Conservation (phyloP, 1,284 basidiomycete species). For the Microbotryum lychnidis-dioicae region DNA sequence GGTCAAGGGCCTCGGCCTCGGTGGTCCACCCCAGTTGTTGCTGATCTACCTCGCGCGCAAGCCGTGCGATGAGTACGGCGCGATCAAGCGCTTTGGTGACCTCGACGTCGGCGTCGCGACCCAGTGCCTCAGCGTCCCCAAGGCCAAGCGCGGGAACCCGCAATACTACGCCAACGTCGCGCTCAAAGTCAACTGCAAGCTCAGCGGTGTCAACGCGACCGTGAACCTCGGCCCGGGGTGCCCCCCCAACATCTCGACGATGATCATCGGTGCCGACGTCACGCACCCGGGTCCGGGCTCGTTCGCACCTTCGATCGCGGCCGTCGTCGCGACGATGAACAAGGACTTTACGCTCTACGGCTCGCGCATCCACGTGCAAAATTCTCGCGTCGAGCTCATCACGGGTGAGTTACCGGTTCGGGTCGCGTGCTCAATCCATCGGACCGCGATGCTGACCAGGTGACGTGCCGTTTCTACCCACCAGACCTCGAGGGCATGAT, state of each 20-base stretch:
- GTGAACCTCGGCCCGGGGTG: not conserved
- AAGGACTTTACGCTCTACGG: constrained; percentile 58
- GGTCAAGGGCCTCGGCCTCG: not conserved
- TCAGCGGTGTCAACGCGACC: constrained; percentile 63
- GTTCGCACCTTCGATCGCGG: constrained; percentile 65
- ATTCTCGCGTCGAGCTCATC: constrained; percentile 48
- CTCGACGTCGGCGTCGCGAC: constrained; percentile 5
- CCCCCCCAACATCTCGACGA: constrained; percentile 44
- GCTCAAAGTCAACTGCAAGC: constrained; percentile 69
- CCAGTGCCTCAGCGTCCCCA: constrained; percentile 9
- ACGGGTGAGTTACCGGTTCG: not conserved
- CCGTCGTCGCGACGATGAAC: constrained; percentile 57
- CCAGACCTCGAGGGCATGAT: constrained; percentile 59
- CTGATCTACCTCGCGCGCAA: constrained; percentile 15
- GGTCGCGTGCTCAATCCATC: not conserved
- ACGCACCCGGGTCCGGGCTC: constrained; percentile 60
- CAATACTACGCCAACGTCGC: constrained; percentile 59
- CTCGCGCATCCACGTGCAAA: constrained; percentile 60
- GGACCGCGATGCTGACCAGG: not conserved
- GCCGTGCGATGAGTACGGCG: constrained; percentile 8
- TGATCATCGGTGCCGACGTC: constrained; percentile 74
- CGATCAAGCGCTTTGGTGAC: constrained; percentile 13
- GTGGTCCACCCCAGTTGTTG: constrained; percentile 10
- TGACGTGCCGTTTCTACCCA: too few relatives aligned
- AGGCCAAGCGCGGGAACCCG: constrained; percentile 8